These are phyloP conservation scores for Pseudonitzschia multistriata DNA, from an alignment of 108 stramenopile genomes.

Conservation along the genomic window DNA sequence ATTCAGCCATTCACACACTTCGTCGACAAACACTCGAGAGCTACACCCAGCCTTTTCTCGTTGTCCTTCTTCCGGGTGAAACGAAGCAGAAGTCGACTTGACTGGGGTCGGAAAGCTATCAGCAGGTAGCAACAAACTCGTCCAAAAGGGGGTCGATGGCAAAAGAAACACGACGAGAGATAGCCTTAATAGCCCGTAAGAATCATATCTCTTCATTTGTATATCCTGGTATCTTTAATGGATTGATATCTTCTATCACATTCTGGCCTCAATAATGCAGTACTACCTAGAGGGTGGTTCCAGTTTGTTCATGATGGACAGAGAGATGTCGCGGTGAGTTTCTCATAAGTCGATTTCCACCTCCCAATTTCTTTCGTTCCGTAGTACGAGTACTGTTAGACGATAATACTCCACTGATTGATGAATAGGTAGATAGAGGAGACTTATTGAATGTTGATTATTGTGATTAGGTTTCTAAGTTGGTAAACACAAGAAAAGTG, in stretches of 20 bases:
- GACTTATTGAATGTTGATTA: too few relatives aligned
- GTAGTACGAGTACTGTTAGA: too few relatives aligned
- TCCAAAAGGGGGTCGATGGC: not conserved
- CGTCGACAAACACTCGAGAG: not conserved
- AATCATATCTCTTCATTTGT: not conserved
- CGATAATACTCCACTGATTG: not conserved
- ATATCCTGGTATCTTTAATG: too few relatives aligned
- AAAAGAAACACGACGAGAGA: not conserved
- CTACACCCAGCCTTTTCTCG: not conserved
- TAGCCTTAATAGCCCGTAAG: not conserved
- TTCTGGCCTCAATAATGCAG: too few relatives aligned
- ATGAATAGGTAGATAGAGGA: not conserved
- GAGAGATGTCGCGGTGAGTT: too few relatives aligned
- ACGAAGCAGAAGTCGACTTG: not conserved
- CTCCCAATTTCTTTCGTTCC: too few relatives aligned
- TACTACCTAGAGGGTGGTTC: too few relatives aligned
- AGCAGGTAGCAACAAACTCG: not conserved
- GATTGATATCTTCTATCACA: too few relatives aligned
- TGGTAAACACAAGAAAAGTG: too few relatives aligned
- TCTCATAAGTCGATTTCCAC: too few relatives aligned
- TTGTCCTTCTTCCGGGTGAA: not conserved
- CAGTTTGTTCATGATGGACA: too few relatives aligned
- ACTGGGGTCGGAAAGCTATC: not conserved
- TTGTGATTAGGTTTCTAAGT: too few relatives aligned
- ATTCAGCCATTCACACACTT: constrained; percentile 2